Base-by-base conservation (phyloP, 1,139 yeast species). In the Geotrichum aggregatum region DNA sequence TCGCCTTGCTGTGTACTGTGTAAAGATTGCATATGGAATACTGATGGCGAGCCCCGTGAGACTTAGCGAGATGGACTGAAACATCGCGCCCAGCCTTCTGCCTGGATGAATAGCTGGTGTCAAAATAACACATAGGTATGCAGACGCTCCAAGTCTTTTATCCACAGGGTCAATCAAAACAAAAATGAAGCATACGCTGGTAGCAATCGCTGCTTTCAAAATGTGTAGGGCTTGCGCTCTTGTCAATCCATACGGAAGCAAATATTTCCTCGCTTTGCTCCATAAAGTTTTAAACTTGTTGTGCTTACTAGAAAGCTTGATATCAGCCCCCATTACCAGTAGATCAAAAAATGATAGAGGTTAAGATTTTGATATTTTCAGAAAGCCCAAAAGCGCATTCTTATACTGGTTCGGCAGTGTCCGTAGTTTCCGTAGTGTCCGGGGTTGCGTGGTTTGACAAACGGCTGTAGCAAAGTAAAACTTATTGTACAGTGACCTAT, bases 81-180 rank as follows among this genome's bases (percentile, higher is more conserved):
- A 66, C 63, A 76, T 75, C 10, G 76, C 72, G 31, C 79, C 77
- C 1, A 74, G 66, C 44, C 80, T 66, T 54, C 78, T 66, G 0
- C 79, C 79, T 1, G 79, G 79, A 58, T 76, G 78, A 31, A 74
- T 72, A 59, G 74, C 73, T 14, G 75, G 78, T 1, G 78, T 70
- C 2, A 74, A 68, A 41, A 76, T 58, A 0, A 76, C 74, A 26
- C 74, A 60, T 69, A 76, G 68, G 14, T 75, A 73, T 1, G 76
- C 72, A 41, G 74, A 71, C 1, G 61, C 58, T 2, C 79, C 79
- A n/a, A 76, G 51, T 13, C 59, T 63, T 4, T 49, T 56, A 28
- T 71, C 56, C 0, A 72, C 69, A 7, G 64, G 64, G 0, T 73
- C 72, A 6, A 72, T 68, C 30, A 73, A 56, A 46, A 74, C 69